Conservation (phyloP, 208 protist species). For the Crithidia acanthocephali region DNA sequence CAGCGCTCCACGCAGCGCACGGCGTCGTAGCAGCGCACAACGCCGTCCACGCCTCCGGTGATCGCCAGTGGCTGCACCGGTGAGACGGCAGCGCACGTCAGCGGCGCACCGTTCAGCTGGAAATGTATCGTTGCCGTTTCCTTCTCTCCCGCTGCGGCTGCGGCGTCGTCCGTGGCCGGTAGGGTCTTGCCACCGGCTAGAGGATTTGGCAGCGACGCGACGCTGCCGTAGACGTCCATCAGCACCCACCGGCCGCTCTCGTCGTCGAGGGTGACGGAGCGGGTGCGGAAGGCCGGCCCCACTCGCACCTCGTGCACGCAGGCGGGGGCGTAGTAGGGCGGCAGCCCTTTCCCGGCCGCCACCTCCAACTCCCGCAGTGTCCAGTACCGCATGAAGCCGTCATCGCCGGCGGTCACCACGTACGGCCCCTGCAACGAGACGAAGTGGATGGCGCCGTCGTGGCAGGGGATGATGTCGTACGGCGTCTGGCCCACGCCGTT, state of each 20-base stretch:
- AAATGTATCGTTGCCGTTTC: slow-evolving; percentile 21
- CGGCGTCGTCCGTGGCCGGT: neutral
- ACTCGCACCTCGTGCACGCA: slow-evolving; percentile 86
- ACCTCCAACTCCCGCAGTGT: slow-evolving; percentile 88
- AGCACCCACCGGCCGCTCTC: slow-evolving; percentile 74
- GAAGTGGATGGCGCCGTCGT: slow-evolving; percentile 91
- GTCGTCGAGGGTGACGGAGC: slow-evolving; percentile 58
- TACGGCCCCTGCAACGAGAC: slow-evolving; percentile 76
- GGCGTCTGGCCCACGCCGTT: slow-evolving; percentile 34
- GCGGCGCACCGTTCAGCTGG: slow-evolving; percentile 91
- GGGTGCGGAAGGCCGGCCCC: slow-evolving; percentile 48
- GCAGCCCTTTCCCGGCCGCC: slow-evolving; percentile 89
- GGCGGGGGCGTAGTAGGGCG: slow-evolving; percentile 67
- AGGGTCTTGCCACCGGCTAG: slow-evolving; percentile 11
- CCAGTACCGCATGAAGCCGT: slow-evolving; percentile 97
- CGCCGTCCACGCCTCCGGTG: slow-evolving; percentile 93
- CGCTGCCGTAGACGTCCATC: slow-evolving; percentile 78
- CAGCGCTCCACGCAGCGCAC: slow-evolving; percentile 63
- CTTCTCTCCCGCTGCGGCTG: neutral
- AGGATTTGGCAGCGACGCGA: slow-evolving; percentile 40
- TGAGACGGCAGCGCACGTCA: slow-evolving; percentile 84
- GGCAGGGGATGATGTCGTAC: slow-evolving; percentile 54
- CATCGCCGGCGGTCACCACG: slow-evolving; percentile 94
- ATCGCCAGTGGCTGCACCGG: slow-evolving; percentile 78
- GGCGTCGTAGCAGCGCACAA: slow-evolving; percentile 93